Percentiles rank a stretch among this genome's conserved stretches.
phyloP scores from a whole-genome alignment of 257 asterid species.

The Penstemon newberryi region DNA sequence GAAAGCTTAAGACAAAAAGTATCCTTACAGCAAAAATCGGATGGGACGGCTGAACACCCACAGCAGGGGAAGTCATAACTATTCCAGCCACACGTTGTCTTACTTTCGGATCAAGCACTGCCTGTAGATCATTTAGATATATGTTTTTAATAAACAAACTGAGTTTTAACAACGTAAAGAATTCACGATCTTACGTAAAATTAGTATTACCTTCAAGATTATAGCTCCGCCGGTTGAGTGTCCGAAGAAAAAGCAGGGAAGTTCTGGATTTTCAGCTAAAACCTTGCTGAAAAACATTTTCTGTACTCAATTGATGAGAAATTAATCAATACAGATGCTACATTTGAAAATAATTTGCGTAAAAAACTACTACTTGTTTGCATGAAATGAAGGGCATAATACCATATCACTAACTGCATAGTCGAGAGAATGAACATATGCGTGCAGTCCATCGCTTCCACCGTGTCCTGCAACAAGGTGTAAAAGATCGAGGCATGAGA shows the following conservation, averaged over 20 bases:
- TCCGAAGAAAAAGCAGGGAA: constrained; percentile 88
- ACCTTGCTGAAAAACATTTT: constrained; percentile 62
- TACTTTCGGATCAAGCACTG: constrained; percentile 76
- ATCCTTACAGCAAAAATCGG: constrained; percentile 66
- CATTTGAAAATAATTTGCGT: neutral
- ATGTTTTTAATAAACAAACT: neutral
- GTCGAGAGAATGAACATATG: constrained; percentile 82
- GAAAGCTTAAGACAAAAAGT: neutral
- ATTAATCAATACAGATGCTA: constrained; percentile 4
- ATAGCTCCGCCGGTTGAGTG: constrained; percentile 97
- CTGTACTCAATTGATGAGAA: constrained; percentile 32
- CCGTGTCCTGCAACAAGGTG: constrained; percentile 68
- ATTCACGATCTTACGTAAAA: too few relatives aligned
- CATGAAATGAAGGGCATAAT: constrained; percentile 14
- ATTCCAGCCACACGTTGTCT: constrained; percentile 57
- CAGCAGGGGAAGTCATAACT: constrained; percentile 89
- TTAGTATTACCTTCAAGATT: constrained; percentile 59
- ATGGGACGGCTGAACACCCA: constrained; percentile 89
- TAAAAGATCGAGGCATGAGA: neutral
- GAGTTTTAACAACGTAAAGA: neutral
- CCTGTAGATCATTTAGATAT: constrained; percentile 42
- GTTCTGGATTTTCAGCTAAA: constrained; percentile 57
- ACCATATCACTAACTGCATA: constrained; percentile 78
- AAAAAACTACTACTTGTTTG: neutral
- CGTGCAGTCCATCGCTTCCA: constrained; percentile 94